These are phyloP conservation scores for Suillus decipiens DNA, from an alignment of 768 basidiomycete species.

Conservation along the genomic window DNA sequence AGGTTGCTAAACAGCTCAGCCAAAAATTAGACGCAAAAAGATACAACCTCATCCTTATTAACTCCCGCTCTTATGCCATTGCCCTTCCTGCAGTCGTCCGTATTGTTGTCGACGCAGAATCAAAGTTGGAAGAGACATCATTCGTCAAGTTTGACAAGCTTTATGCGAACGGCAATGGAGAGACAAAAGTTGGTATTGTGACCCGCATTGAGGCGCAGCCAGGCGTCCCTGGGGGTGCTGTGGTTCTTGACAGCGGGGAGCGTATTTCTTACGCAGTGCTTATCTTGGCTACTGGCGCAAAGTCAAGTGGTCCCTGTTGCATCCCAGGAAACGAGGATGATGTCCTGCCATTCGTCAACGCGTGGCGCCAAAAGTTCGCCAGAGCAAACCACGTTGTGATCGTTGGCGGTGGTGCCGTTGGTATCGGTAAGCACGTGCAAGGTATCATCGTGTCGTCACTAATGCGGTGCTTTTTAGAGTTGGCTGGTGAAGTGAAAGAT, in stretches of 20 bases:
- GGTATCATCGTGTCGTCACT: not conserved
- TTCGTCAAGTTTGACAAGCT: conserved; percentile 55
- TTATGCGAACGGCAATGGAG: conserved; percentile 48
- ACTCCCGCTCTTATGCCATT: conserved; percentile 49
- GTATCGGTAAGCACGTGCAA: conserved; percentile 39
- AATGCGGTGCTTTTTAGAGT: conserved; percentile 31
- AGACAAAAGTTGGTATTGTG: conserved; percentile 36
- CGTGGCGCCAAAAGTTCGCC: conserved; percentile 35
- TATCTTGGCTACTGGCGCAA: conserved; percentile 59
- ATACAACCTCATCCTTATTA: conserved; percentile 57
- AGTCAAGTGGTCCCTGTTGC: conserved; percentile 50
- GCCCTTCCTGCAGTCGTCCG: conserved; percentile 55
- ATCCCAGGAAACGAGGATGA: conserved; percentile 41
- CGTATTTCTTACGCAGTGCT: conserved; percentile 54
- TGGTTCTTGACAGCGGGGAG: conserved; percentile 53
- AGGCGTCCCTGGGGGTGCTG: conserved; percentile 41
- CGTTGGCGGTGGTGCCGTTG: conserved; percentile 60
- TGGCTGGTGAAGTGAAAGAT: conserved; percentile 47
- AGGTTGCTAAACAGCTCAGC: conserved; percentile 49
- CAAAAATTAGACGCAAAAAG: conserved; percentile 47
- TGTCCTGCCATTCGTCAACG: conserved; percentile 30
- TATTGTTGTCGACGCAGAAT: conserved; percentile 41
- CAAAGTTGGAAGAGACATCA: conserved; percentile 42
- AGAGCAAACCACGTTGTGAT: conserved; percentile 45
- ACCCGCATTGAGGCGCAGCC: conserved; percentile 40